Evolutionary conservation across 2,329 filamentous ascomycete species (phyloP), one percentile per base, ranked within the genome.

Genomic region (Diplocarpon rosae): DNA sequence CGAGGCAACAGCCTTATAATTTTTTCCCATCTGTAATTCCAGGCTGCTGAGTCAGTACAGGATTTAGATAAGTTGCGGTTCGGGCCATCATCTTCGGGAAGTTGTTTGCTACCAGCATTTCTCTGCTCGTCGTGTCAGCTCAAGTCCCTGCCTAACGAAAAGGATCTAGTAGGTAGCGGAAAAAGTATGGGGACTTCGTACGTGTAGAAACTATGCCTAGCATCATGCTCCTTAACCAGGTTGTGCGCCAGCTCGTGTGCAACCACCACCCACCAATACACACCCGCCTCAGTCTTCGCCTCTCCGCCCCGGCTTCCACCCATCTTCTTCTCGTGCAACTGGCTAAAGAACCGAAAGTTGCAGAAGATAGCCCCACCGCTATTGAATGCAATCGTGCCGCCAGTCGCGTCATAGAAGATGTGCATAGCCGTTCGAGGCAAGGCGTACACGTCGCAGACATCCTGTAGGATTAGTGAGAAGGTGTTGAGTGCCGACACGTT

Each of bases 201-300:
- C 67, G 82, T 90, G 60, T 92, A 94, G 60, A 81, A 94, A 57
- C 80, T 85, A 64, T 94, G 87, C 43, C 83, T 75, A 13, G 83
- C 71, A 58, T 82, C 83, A 63, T 96, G 90, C 51, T 78, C 73
- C 31, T 68, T 66, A 8, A 95, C 86, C 43, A 98, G 67, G 62
- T 98, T 98, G 66, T 98, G 92, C 46, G 92, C 89, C 63, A 98
- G 67, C 66, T 98, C 93, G 62, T 98, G 92, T 50, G 88, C 93
- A 49, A 95, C 63, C n/a, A 92, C 88, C 52, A 95, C 84, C 77
- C 84, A 95, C 90, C 90, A 96, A 70, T 89, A 94, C 1, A 83
- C 76, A 46, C 78, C 69, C 2, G 85, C 85, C 49, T 92, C 83
- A 3, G 76, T 70, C 60, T 69, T 78, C 13, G 68, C 75, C 43